A percentile compares a stretch with the other conserved stretches of the same genome.
Evolutionary conservation across 2,329 filamentous ascomycete species (phyloP).

Genomic region (Rhytidhysteron rufulum): DNA sequence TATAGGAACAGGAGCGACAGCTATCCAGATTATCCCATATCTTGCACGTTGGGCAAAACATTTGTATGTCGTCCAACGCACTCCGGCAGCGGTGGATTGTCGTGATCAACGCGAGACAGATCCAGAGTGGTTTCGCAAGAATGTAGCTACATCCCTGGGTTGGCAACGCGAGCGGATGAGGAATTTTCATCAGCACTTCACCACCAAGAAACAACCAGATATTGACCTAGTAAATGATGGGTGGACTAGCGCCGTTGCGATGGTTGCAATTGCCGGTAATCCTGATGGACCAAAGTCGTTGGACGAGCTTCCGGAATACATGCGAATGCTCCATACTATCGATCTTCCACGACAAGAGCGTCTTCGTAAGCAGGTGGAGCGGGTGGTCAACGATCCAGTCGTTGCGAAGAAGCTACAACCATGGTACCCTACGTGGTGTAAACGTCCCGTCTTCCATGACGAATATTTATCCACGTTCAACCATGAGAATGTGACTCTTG

Average conservation of each 20-base stretch:
- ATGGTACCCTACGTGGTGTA: conserved; percentile 62
- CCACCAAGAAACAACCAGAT: conserved; percentile 28
- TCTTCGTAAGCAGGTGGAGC: conserved; percentile 47
- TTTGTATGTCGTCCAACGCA: conserved; percentile 56
- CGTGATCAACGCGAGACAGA: conserved; percentile 41
- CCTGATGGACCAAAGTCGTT: conserved; percentile 21
- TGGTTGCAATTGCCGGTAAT: conserved; percentile 18
- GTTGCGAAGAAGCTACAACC: conserved; percentile 54
- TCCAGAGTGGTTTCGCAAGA: conserved; percentile 36
- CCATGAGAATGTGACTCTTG: conserved; percentile 52
- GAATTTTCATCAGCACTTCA: conserved; percentile 43
- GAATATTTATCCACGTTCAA: conserved; percentile 60
- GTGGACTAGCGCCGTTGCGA: conserved; percentile 44
- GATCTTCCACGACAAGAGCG: conserved; percentile 44
- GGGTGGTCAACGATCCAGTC: conserved; percentile 49
- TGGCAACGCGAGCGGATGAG: conserved; percentile 49
- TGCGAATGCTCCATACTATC: conserved; percentile 33
- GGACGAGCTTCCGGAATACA: conserved; percentile 33
- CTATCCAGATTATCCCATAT: conserved; percentile 33
- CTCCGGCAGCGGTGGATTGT: conserved; percentile 43
- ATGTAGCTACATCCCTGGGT: conserved; percentile 34
- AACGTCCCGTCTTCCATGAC: conserved; percentile 61
- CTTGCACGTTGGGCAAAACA: conserved; percentile 47
- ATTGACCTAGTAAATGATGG: conserved; percentile 48
- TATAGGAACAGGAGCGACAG: conserved; percentile 32